phyloP scores from a whole-genome alignment of 78 protist species.

The Speleostelium caveatum region DNA sequence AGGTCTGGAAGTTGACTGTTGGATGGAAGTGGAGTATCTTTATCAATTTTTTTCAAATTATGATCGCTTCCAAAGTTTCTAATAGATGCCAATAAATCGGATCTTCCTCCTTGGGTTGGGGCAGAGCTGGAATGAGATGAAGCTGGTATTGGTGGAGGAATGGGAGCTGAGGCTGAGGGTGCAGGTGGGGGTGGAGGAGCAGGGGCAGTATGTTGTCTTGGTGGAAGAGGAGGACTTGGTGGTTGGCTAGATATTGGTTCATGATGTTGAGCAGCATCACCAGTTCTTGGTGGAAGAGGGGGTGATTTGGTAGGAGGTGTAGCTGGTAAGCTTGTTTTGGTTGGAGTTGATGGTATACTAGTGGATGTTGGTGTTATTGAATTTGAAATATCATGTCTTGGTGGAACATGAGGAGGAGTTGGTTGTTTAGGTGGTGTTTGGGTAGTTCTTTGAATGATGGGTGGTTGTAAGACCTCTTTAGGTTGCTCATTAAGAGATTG shows the following conservation, averaged over 20 bases:
- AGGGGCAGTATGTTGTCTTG: not conserved
- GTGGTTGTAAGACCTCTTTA: not conserved
- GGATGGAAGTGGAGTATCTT: slow-evolving; percentile 26
- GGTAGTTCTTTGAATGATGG: not conserved
- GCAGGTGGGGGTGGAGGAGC: slow-evolving; percentile 10
- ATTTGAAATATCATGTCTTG: not conserved
- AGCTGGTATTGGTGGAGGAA: slow-evolving; percentile 1
- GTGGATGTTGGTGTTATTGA: not conserved
- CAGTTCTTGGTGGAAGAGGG: not conserved
- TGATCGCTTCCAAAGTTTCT: not conserved
- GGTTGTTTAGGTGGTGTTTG: not conserved
- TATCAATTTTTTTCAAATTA: slow-evolving; percentile 33
- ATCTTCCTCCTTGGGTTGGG: slow-evolving; percentile 7
- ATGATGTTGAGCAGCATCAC: not conserved
- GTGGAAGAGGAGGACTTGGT: slow-evolving; percentile 58
- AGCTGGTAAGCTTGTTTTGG: not conserved
- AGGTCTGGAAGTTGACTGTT: not conserved
- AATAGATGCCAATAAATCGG: slow-evolving; percentile 28
- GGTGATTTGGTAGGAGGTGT: not conserved
- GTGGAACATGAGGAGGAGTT: too few species aligned
- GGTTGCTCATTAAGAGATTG: too few species aligned
- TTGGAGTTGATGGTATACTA: not conserved
- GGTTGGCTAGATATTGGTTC: not conserved
- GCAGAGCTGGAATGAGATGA: not conserved
- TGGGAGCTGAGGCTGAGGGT: not conserved